These are phyloP conservation scores for Canariomyces notabilis DNA, from an alignment of 2,329 filamentous ascomycete species.

Conservation along the genomic window DNA sequence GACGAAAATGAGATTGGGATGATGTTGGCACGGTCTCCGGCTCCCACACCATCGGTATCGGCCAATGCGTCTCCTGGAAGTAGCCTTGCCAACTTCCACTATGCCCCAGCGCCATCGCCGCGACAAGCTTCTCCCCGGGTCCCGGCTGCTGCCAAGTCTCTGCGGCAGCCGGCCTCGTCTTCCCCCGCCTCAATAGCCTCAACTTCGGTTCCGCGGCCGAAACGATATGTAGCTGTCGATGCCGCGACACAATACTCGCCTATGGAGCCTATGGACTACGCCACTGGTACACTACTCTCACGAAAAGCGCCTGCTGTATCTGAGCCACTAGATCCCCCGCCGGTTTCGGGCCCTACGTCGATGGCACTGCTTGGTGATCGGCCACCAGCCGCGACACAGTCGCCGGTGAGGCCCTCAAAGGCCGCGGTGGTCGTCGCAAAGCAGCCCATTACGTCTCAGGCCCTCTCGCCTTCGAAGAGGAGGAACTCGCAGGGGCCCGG, in stretches of 20 bases:
- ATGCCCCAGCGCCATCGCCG: conserved; percentile 43
- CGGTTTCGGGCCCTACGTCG: conserved; percentile 23
- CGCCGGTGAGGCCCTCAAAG: conserved; percentile 17
- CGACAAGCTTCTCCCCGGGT: conserved; percentile 39
- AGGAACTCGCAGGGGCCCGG: conserved; percentile 40
- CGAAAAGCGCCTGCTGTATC: conserved; percentile 25
- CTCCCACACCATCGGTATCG: conserved; percentile 44
- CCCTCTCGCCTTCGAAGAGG: conserved; percentile 32
- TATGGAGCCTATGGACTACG: conserved; percentile 42
- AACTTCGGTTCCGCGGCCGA: conserved; percentile 27
- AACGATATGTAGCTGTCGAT: conserved; percentile 44
- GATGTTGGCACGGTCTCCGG: conserved; percentile 57
- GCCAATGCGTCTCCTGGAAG: conserved; percentile 47
- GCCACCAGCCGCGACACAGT: conserved; percentile 17
- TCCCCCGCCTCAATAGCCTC: conserved; percentile 31
- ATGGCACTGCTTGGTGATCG: conserved; percentile 28
- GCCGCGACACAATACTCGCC: conserved; percentile 46
- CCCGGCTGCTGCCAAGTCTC: conserved; percentile 35
- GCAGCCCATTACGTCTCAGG: conserved; percentile 14
- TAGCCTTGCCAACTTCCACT: conserved; percentile 40
- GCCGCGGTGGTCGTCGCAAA: conserved; percentile 22
- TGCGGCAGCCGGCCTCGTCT: conserved; percentile 37
- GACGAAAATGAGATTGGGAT: conserved; percentile 46
- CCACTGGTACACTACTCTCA: conserved; percentile 20
- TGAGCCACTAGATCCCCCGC: conserved; percentile 26